A percentile compares a stretch with the other conserved stretches of the same genome.
These are phyloP conservation scores for Corynespora cassiicola DNA, from an alignment of 2,329 filamentous ascomycete species.

Conservation along the genomic window DNA sequence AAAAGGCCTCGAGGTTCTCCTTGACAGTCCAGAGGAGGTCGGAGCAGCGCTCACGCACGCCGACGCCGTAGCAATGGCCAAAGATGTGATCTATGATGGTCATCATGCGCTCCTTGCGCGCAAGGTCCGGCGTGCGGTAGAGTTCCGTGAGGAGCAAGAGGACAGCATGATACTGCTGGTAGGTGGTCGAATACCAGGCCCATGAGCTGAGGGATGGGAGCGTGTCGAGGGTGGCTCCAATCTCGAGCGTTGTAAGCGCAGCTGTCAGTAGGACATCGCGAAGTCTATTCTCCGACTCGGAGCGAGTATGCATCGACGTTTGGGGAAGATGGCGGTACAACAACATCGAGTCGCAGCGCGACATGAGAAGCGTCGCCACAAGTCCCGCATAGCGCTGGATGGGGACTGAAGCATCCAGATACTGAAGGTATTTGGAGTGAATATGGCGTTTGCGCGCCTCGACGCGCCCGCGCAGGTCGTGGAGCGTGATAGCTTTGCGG, in stretches of 20 bases:
- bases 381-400: conserved; percentile 47
- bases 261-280: conserved; percentile 45
- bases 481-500: conserved; percentile 43
- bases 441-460: conserved; percentile 44
- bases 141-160: conserved; percentile 45
- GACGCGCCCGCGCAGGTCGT: conserved; percentile 42
- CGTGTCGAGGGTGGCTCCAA: conserved; percentile 47
- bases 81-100: conserved; percentile 49
- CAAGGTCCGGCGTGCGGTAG: conserved; percentile 43
- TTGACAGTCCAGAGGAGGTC: conserved; percentile 46
- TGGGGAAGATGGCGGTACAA: conserved; percentile 47
- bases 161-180: conserved; percentile 47
- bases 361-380: conserved; percentile 44
- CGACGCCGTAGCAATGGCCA: conserved; percentile 46
- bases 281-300: conserved; percentile 43
- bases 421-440: conserved; percentile 40
- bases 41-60: conserved; percentile 40
- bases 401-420: conserved; percentile 38
- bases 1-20: conserved; percentile 47
- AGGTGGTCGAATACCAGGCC: conserved; percentile 47
- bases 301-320: conserved; percentile 38
- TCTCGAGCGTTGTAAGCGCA: conserved; percentile 44
- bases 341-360: conserved; percentile 48
- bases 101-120: conserved; percentile 44
- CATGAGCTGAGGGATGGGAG: conserved; percentile 41